Percentiles rank a stretch among this genome's conserved stretches.
Evolutionary conservation across 495 filamentous ascomycete genomes (phyloP).

Genomic region (Annulohypoxylon maeteangense): DNA sequence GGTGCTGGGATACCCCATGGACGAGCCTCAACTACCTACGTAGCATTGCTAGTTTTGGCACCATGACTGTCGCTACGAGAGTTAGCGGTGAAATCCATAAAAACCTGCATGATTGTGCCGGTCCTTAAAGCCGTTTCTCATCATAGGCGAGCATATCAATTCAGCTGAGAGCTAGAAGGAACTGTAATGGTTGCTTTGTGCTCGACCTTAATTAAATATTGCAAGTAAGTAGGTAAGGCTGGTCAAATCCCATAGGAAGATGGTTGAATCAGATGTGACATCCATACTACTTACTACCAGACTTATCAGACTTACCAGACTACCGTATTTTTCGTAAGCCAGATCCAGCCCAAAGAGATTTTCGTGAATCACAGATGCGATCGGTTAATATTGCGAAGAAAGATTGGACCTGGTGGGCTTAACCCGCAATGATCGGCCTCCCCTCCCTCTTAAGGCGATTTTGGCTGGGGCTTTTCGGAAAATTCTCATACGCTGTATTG

Average conservation of each 20-base stretch:
- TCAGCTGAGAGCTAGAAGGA: background rate
- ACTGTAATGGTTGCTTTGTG: background rate
- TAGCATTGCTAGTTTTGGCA: conserved; percentile 3
- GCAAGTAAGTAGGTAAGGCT: no score
- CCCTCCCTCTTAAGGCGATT: background rate
- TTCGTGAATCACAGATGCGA: conserved; percentile 30
- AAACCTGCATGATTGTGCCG: conserved; percentile 3
- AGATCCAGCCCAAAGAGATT: conserved; percentile 22
- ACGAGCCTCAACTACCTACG: conserved; percentile 8
- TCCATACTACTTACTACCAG: no score
- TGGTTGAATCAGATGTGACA: conserved; percentile 21
- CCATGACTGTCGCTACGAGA: background rate
- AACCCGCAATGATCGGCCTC: conserved; percentile 22
- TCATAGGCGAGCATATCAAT: background rate
- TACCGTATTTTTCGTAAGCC: conserved; percentile 7
- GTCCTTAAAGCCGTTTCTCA: background rate
- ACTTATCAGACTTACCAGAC: no score
- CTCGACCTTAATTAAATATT: background rate
- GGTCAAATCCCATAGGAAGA: conserved; percentile 10
- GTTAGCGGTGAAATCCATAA: conserved; percentile 2
- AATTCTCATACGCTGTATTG: background rate
- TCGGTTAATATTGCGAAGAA: conserved; percentile 17
- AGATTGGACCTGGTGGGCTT: conserved; percentile 17
- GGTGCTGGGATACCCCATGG: conserved; percentile 19
- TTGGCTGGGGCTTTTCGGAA: background rate